Conservation (phyloP, 805 yeast genomes). For the Pichia rugopelliculosa region DNA sequence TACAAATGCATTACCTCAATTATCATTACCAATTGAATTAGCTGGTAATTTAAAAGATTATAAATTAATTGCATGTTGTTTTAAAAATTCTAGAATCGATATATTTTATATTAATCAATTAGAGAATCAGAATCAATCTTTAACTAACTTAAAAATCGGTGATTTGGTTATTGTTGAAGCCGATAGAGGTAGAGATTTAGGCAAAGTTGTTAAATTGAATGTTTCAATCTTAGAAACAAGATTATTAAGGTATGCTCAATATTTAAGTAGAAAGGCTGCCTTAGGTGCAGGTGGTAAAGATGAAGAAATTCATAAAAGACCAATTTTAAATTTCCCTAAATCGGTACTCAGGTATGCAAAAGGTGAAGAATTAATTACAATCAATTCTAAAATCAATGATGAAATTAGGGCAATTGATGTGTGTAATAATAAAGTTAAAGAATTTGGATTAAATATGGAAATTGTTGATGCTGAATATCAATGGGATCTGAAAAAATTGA, state of each 20-base stretch:
- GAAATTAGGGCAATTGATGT: constrained; percentile 62
- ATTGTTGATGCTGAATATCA: constrained; percentile 78
- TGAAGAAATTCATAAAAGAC: constrained; percentile 20
- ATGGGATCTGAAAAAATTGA: constrained; percentile 75
- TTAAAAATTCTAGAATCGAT: constrained; percentile 75
- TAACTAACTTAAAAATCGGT: constrained; percentile 36
- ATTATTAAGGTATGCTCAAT: constrained; percentile 54
- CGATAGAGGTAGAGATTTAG: constrained; percentile 73
- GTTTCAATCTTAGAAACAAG: constrained; percentile 62
- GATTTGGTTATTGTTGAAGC: constrained; percentile 80
- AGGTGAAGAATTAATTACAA: constrained; percentile 50
- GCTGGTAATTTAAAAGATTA: constrained; percentile 16
- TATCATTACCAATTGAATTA: constrained; percentile 19
- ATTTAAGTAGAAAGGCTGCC: constrained; percentile 65
- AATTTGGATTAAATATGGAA: constrained; percentile 44
- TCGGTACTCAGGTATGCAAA: constrained; percentile 58
- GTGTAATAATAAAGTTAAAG: constrained; percentile 51
- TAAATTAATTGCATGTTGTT: constrained; percentile 56
- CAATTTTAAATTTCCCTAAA: constrained; percentile 60
- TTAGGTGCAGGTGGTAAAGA: constrained; percentile 20
- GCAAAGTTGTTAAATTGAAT: constrained; percentile 51
- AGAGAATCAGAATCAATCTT: constrained; percentile 15
- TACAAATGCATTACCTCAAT: constrained; percentile 26
- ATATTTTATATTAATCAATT: constrained; percentile 54
- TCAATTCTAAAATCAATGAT: constrained; percentile 52